Conservation (phyloP, 495 filamentous ascomycete genomes). For the Penicillium samsonianum region DNA sequence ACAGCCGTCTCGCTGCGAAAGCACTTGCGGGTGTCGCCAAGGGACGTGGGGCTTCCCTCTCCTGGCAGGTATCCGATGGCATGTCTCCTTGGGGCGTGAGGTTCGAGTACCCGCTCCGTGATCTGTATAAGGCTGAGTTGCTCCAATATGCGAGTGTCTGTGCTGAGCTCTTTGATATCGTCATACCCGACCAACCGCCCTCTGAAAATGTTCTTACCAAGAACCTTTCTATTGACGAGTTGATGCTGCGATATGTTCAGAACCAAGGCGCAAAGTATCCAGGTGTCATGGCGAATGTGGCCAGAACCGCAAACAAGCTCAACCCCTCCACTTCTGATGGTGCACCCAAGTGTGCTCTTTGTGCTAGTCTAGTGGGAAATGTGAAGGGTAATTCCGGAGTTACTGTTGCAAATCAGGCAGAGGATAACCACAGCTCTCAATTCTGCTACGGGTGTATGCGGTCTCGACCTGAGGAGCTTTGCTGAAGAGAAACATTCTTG, state of each 20-base stretch:
- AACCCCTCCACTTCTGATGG: constrained; percentile 27
- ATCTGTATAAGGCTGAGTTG: constrained; percentile 80
- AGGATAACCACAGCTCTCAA: constrained; percentile 22
- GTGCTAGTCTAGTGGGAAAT: constrained; percentile 46
- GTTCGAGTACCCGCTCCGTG: constrained; percentile 74
- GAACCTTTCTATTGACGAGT: constrained; percentile 82
- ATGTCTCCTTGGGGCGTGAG: constrained; percentile 57
- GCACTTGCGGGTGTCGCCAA: constrained; percentile 87
- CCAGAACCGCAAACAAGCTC: constrained; percentile 81
- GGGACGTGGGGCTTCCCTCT: constrained; percentile 79
- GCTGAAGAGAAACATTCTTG: constrained; percentile 50
- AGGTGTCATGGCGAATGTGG: constrained; percentile 90
- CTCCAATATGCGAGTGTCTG: constrained; percentile 57
- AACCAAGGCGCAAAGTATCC: constrained; percentile 88
- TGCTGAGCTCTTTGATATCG: constrained; percentile 53
- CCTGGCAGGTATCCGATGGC: constrained; percentile 79
- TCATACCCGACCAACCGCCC: constrained; percentile 42
- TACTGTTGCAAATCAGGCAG: constrained; percentile 25
- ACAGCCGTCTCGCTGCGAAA: constrained; percentile 83
- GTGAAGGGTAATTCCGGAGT: constrained; percentile 33
- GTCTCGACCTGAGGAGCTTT: constrained; percentile 39
- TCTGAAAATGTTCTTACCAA: constrained; percentile 53
- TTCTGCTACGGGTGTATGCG: constrained; percentile 64
- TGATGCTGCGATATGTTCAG: constrained; percentile 85
- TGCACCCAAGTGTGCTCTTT: constrained; percentile 35